These are phyloP conservation scores for Exophiala calicioides DNA, from an alignment of 2,329 filamentous ascomycete genomes.

Conservation along the genomic window DNA sequence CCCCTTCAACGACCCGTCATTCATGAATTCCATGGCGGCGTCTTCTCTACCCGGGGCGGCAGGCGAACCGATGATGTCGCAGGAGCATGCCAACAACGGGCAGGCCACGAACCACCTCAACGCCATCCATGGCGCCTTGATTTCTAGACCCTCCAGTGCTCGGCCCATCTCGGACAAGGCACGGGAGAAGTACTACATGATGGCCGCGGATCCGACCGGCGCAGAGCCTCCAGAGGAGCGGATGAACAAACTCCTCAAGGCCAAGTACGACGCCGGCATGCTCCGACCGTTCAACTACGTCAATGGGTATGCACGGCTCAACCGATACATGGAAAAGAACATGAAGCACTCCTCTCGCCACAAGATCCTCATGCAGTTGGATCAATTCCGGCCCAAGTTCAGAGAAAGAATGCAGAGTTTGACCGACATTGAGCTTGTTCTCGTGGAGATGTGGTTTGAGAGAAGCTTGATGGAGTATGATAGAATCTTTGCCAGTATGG, in stretches of 20 bases:
- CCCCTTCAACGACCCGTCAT: conserved; percentile 61
- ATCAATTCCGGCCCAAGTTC: conserved; percentile 93
- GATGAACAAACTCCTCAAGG: conserved; percentile 89
- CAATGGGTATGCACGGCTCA: conserved; percentile 87
- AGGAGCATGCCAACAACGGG: conserved; percentile 40
- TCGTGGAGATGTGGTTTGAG: conserved; percentile 99
- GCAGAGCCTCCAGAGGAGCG: conserved; percentile 85
- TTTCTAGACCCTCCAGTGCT: conserved; percentile 62
- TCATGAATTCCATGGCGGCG: conserved; percentile 47
- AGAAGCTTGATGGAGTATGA: conserved; percentile 96
- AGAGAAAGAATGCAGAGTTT: conserved; percentile 89
- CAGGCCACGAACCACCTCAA: conserved; percentile 41
- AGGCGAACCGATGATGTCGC: conserved; percentile 37
- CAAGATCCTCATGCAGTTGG: conserved; percentile 87
- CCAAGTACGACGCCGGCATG: conserved; percentile 93
- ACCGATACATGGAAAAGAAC: conserved; percentile 87
- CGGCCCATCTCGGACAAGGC: conserved; percentile 65
- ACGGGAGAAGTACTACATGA: conserved; percentile 87
- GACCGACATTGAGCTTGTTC: conserved; percentile 89
- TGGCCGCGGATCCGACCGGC: conserved; percentile 90
- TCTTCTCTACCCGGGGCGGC: conserved; percentile 32
- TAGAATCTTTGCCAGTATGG: conserved; percentile 98
- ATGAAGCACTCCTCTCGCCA: conserved; percentile 80
- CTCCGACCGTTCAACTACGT: conserved; percentile 98
- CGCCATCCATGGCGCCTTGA: conserved; percentile 50